A percentile compares a stretch with the other conserved stretches of the same genome.
These are phyloP conservation scores for Xylariaceae sp. DNA, from an alignment of 2,329 filamentous ascomycete genomes.

Conservation along the genomic window DNA sequence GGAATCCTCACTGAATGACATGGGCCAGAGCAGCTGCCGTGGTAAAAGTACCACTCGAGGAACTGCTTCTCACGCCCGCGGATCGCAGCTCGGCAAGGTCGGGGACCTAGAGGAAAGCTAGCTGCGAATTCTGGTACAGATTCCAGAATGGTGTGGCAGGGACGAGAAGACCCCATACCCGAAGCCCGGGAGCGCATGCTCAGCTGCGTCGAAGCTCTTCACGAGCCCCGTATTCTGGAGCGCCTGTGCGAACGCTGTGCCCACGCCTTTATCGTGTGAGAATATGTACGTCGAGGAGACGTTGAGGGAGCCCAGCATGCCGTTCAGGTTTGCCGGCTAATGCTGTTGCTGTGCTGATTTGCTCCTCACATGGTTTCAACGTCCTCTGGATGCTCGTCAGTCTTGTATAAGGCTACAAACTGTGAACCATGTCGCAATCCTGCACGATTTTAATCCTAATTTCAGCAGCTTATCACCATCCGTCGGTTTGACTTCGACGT, in stretches of 20 bases:
- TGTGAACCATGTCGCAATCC: no score
- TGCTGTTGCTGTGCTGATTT: no score
- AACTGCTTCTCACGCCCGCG: conserved; percentile 48
- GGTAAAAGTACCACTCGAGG: conserved; percentile 54
- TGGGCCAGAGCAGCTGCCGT: conserved; percentile 49
- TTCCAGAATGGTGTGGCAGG: conserved; percentile 45
- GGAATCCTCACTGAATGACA: conserved; percentile 46
- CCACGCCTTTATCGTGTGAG: conserved; percentile 53
- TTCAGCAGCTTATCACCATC: no score
- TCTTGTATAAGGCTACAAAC: no score
- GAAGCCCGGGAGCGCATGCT: conserved; percentile 51
- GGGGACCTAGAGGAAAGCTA: conserved; percentile 53
- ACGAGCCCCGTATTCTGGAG: conserved; percentile 45
- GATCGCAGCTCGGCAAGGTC: conserved; percentile 54
- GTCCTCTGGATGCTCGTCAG: no score
- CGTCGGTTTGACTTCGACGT: no score
- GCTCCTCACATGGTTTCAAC: no score
- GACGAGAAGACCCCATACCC: conserved; percentile 44
- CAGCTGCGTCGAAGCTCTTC: conserved; percentile 44
- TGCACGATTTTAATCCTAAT: no score
- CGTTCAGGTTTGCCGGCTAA: conserved; percentile 47
- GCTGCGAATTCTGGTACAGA: conserved; percentile 49
- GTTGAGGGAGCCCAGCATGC: conserved; percentile 50
- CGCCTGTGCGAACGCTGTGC: conserved; percentile 48
- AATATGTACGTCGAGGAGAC: conserved; percentile 50